Evolutionary conservation across 139 green algal species (phyloP), one percentile per base, ranked within the genome.

Genomic region (Chlorokybus atmophyticus): DNA sequence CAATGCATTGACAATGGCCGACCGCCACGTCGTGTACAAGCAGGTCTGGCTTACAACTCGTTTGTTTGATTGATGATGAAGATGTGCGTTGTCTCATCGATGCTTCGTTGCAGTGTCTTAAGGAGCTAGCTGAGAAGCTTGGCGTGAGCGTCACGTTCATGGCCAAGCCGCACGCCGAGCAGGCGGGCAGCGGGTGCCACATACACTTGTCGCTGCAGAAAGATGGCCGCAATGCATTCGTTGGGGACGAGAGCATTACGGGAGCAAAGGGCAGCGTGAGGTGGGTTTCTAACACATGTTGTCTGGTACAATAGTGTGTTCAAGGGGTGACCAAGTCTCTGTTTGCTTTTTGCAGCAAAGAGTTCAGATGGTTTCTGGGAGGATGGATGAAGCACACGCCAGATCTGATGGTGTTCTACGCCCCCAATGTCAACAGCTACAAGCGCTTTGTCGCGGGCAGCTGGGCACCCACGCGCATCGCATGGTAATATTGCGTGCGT

Each of bases 11-110:
- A 24, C 10, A 8, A 52, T 52, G 44, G 44, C 44, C 6, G 44
- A 52, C 44, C 6, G 10, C 44, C 44, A 52, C 10, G 44, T 17
- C 14, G 44, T 52, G 44, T 52, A 52, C 44, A 52, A 52, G 44
- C 44, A 44, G 35, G 35, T 44, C n/a, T n/a, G n/a, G n/a, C n/a
- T n/a, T n/a, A n/a, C n/a, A n/a, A n/a, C n/a, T n/a, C n/a, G n/a
- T n/a, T n/a, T n/a, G n/a, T n/a, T n/a, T n/a, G n/a, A n/a, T n/a
- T n/a, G n/a, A n/a, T n/a, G n/a, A n/a, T n/a, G n/a, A n/a, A n/a
- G n/a, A n/a, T n/a, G n/a, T n/a, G n/a, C n/a, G n/a, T n/a, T n/a
- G n/a, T n/a, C n/a, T n/a, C n/a, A n/a, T n/a, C n/a, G n/a, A n/a
- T n/a, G n/a, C 35, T 44, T 10, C 35, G 14, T 14, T 44, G 35